phyloP scores from a whole-genome alignment of 257 asterid genomes.

The Nicotiana paniculata region DNA sequence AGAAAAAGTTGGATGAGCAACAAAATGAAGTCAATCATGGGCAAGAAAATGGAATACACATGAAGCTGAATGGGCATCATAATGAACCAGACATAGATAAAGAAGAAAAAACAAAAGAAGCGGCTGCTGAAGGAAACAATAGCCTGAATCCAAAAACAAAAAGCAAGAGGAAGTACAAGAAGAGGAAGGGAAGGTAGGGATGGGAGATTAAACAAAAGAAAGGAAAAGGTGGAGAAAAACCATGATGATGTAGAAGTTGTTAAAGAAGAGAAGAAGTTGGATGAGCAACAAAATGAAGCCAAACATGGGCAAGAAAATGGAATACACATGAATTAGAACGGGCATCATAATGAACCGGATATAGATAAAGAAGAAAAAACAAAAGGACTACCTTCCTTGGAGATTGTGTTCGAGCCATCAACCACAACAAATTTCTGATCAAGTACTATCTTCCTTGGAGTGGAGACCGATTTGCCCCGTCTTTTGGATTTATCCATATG shows the following conservation, averaged over 20 bases:
- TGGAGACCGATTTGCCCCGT: too few relatives aligned
- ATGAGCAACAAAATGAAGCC: neutral
- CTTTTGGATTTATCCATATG: too few relatives aligned
- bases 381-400: too few relatives aligned
- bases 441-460: too few relatives aligned
- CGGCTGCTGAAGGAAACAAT: neutral
- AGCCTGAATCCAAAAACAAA: neutral
- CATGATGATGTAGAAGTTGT: neutral
- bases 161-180: slow-evolving; percentile 17
- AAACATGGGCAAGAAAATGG: neutral
- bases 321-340: neutral
- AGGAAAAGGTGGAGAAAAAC: neutral
- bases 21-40: neutral
- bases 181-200: slow-evolving; percentile 26
- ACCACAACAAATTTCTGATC: too few relatives aligned
- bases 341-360: neutral
- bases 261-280: neutral
- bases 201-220: slow-evolving; percentile 19
- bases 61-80: neutral
- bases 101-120: neutral
- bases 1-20: neutral
- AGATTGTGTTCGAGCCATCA: too few relatives aligned
- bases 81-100: neutral
- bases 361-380: neutral
- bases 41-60: neutral